Evolutionary conservation across 805 yeast genomes (phyloP), one percentile per base, ranked within the genome.

Genomic region (Wickerhamomyces subpelliculosus): DNA sequence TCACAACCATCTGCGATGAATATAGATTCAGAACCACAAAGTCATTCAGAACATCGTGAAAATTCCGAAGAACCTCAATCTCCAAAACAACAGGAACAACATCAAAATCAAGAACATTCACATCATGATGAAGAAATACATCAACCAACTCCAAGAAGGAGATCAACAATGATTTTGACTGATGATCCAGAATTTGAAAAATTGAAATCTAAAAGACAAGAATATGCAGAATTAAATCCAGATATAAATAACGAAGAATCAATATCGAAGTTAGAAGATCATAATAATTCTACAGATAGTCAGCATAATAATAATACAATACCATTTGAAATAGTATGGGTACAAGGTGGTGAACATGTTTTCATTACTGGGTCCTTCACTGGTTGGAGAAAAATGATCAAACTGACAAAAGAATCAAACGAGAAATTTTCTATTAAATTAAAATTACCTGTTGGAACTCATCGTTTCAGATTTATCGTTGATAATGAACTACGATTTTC

Each of bases 341-440:
- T 78, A 14, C 96, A 90, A 60, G 97, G 97, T n/a, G 98, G 98
- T 43, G 75, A 75, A 35, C 84, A 84, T 52, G 97, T 93, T 3
- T 93, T 88, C 58, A 96, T 90, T 12, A 93, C 97, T 26, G 98
- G 98, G 35, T 84, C 97, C 1, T 90, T 90, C 62, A 93, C 98
- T 0, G 96, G 96, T 4, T 93, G 98, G 97, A 71, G 96, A 48
- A 90, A 89, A 62, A 90, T 93, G 97, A 89, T 90, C 54, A 95
- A 95, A 28, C 66, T 93, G 51, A 72, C 72, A 23, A 67, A 66
- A 9, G 77, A 63, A n/a, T 62, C 61, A 12, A 69, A 78, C 48
- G 70, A 71, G 18, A 67, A 69, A 27, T 80, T 81, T 51, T 68
- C 77, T 32, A 82, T 86, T 20, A 81, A 84, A 36, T 66, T 86